Evolutionary conservation across 441 rosid genomes (phyloP), one percentile per base, ranked within the genome.

Genomic region (Pelargonium australe): DNA sequence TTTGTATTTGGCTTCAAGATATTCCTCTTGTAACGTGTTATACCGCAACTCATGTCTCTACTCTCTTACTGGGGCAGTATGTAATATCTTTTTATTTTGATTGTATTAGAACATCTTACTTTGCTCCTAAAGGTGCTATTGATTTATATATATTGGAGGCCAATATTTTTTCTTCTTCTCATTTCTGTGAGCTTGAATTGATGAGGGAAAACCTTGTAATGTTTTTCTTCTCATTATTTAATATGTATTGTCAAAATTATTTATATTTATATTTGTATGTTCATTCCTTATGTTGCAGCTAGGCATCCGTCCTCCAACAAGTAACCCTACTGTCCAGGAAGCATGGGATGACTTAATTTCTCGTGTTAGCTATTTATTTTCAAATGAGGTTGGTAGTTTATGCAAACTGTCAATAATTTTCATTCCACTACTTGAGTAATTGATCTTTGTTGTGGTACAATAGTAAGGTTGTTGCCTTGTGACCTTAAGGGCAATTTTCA

Each of bases 311-410:
- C 85, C 81, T 73, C 75, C 72, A 47, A 73, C 14, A 68, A 81
- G 83, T 80, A 79, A 69, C 73, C 81, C 84, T 72, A 78, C 90
- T 41, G 84, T 76, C 58, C 83, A 78, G 80, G 91, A 92, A 74
- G 90, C 92, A 53, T 82, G 83, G 88, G 83, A 82, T 69, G 85
- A 87, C 41, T 71, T 95, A 19, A 66, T 76, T 81, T 78, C 78
- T 58, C 90, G 87, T 20, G 47, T 95, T 68, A 74, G 72, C 68
- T 82, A 75, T 75, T 64, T 86, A n/a, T 90, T 92, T 71, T 87
- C 98, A 13, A 76, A 83, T 68, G 91, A 89, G 97, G 99, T 95
- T 83, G 72, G 94, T 83, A 44, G 13, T 34, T 67, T 63, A 20
- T 66, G 34, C 41, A 7, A 13, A 55, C 49, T 75, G 8, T 70